phyloP scores from a whole-genome alignment of 2,329 filamentous ascomycete genomes.

The Davidsoniella neocaledoniae region DNA sequence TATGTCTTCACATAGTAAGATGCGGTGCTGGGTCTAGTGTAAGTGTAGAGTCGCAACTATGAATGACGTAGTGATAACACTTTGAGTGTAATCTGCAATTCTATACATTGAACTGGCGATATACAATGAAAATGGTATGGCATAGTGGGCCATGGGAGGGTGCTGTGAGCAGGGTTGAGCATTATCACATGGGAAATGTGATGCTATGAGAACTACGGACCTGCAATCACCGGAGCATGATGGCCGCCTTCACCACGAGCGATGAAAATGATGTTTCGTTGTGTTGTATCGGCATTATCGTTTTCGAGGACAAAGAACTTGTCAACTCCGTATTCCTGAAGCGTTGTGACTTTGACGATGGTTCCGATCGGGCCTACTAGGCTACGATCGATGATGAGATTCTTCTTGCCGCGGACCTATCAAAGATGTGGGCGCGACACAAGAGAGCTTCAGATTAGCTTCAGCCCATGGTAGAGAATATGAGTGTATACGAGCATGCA shows the following conservation, averaged over 20 bases:
- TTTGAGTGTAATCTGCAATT: background rate
- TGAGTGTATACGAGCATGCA: background rate
- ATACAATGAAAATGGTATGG: background rate
- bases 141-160: background rate
- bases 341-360: slow-evolving; percentile 85
- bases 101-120: background rate
- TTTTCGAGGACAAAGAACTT: slow-evolving; percentile 97
- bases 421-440: slow-evolving; percentile 9
- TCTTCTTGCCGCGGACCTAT: slow-evolving; percentile 97
- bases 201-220: slow-evolving; percentile 34
- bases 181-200: no score
- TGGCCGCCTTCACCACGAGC: slow-evolving; percentile 76
- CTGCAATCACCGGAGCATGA: slow-evolving; percentile 72
- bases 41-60: background rate
- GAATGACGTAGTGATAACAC: background rate
- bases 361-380: slow-evolving; percentile 79
- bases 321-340: slow-evolving; percentile 95
- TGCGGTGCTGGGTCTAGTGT: background rate
- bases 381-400: slow-evolving; percentile 80
- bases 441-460: slow-evolving; percentile 11
- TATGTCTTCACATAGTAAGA: background rate
- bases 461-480: background rate
- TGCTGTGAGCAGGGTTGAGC: no score
- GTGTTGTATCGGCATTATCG: slow-evolving; percentile 81
- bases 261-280: slow-evolving; percentile 89